These are phyloP conservation scores for Silybum marianum DNA, from an alignment of 129 eudicot species.

Conservation along the genomic window DNA sequence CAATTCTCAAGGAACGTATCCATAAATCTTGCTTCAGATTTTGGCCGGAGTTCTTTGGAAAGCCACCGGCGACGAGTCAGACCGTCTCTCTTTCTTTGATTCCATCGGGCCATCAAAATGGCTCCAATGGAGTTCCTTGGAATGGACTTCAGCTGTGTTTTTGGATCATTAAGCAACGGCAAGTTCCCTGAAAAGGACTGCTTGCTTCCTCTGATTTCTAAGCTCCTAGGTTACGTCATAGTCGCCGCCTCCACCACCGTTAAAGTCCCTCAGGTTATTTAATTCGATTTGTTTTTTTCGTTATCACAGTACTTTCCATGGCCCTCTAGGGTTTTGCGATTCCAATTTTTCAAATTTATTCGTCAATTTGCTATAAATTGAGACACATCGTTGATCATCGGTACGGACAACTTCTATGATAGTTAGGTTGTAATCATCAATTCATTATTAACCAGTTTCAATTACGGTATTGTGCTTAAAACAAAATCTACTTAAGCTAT, in stretches of 20 bases:
- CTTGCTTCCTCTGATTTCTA: slow-evolving; percentile 85
- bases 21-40: slow-evolving; percentile 7
- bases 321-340: slow-evolving; percentile 15
- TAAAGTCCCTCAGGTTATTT: slow-evolving; percentile 79
- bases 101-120: slow-evolving; percentile 32
- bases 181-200: slow-evolving; percentile 76
- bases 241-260: slow-evolving; percentile 98
- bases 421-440: not conserved
- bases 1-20: not conserved
- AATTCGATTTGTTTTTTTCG: not conserved
- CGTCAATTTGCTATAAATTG: slow-evolving; percentile 1
- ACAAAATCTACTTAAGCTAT: not conserved
- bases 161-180: slow-evolving; percentile 59
- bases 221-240: slow-evolving; percentile 86
- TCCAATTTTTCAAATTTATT: not conserved
- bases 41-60: slow-evolving; percentile 13
- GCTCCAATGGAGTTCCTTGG: slow-evolving; percentile 74
- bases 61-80: slow-evolving; percentile 25
- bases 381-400: not conserved
- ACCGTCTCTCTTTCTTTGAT: not conserved
- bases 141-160: slow-evolving; percentile 79
- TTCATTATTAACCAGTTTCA: not conserved
- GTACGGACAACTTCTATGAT: not conserved
- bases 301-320: not conserved
- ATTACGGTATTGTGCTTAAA: not conserved